Percentiles rank a stretch among this genome's conserved stretches.
Evolutionary conservation across 805 yeast species (phyloP).

Genomic region (Candida quercuum): DNA sequence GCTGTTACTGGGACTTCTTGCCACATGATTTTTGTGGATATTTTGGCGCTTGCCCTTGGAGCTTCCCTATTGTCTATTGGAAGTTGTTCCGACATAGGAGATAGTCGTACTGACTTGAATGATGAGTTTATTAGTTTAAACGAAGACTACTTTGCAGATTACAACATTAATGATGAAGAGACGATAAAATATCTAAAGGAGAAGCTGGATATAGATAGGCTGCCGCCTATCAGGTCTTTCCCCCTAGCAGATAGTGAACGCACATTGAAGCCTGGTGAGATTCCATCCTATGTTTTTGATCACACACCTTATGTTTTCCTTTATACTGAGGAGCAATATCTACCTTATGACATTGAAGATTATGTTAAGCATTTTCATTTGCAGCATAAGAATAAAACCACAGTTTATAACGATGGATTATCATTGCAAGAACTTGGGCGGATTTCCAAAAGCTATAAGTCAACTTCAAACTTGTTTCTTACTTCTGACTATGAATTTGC

Average conservation of each 20-base stretch:
- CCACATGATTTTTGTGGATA: too few relatives aligned
- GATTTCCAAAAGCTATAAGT: conserved; percentile 20
- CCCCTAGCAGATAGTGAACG: conserved; percentile 29
- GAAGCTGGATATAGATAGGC: conserved; percentile 11
- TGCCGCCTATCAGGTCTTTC: conserved; percentile 32
- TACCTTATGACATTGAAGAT: conserved; percentile 75
- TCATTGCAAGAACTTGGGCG: conserved; percentile 24
- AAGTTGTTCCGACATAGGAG: neutral
- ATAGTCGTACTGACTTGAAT: too few relatives aligned
- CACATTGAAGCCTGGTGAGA: conserved; percentile 43
- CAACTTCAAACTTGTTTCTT: conserved; percentile 41
- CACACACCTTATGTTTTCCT: conserved; percentile 76
- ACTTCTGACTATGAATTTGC: conserved; percentile 69
- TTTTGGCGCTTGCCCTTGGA: neutral
- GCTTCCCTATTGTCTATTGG: neutral
- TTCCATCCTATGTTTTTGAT: conserved; percentile 60
- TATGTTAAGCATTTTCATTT: conserved; percentile 65
- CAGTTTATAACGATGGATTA: conserved; percentile 27
- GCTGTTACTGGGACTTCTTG: too few relatives aligned
- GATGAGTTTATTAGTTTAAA: conserved; percentile 3
- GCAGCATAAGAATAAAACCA: conserved; percentile 44
- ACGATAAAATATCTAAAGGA: conserved; percentile 5
- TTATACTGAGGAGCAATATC: conserved; percentile 82
- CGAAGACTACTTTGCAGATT: conserved; percentile 13
- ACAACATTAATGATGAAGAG: conserved; percentile 5